Conservation (phyloP, 164 flowering plant species). For the Malania oleifera region DNA sequence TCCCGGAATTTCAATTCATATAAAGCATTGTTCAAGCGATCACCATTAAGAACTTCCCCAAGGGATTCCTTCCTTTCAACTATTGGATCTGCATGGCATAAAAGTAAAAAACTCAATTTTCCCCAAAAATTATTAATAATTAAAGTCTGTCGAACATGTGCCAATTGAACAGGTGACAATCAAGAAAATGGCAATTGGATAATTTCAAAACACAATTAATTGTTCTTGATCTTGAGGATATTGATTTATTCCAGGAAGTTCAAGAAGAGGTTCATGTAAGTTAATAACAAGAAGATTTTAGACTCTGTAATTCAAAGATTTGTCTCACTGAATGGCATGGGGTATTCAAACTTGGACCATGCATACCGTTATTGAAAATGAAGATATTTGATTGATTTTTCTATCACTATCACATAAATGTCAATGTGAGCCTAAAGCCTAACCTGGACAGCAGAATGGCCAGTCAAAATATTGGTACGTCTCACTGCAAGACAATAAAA, state of each 20-base stretch:
- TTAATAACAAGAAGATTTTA: too few relatives aligned
- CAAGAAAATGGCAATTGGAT: too few relatives aligned
- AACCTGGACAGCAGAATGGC: slow-evolving; percentile 89
- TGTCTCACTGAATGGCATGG: too few relatives aligned
- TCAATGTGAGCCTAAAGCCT: slow-evolving; percentile 19
- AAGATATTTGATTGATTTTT: not conserved
- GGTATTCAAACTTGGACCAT: too few relatives aligned
- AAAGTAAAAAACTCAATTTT: slow-evolving; percentile 2
- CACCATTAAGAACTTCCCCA: slow-evolving; percentile 79
- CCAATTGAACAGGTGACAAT: too few relatives aligned
- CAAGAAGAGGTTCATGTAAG: too few relatives aligned
- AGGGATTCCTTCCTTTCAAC: slow-evolving; percentile 47
- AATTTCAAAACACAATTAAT: too few relatives aligned
- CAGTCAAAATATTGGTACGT: slow-evolving; percentile 72
- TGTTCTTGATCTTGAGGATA: too few relatives aligned
- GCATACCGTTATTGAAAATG: not conserved
- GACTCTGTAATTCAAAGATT: too few relatives aligned
- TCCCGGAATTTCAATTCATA: slow-evolving; percentile 55
- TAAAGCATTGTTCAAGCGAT: slow-evolving; percentile 46
- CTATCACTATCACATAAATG: slow-evolving; percentile 1
- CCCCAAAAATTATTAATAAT: not conserved
- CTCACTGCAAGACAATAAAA: slow-evolving; percentile 63
- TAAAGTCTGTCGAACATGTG: too few relatives aligned
- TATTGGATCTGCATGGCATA: slow-evolving; percentile 41
- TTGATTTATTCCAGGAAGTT: too few relatives aligned